Evolutionary conservation across 1,139 yeast genomes (phyloP).

Genomic region (Scheffersomyces insectosa): DNA sequence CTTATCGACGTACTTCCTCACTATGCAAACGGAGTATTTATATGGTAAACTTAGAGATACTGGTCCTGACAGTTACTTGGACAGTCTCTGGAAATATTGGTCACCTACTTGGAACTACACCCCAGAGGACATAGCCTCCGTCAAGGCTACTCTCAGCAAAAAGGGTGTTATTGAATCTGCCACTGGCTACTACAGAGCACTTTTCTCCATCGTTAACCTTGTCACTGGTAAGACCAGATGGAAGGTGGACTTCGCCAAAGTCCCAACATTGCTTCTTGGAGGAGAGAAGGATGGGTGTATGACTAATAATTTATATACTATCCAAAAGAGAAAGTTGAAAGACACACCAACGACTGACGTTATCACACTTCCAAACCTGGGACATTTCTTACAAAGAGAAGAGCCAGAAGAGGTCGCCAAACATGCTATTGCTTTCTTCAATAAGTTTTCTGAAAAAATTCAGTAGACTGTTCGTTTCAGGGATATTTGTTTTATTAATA

Average conservation of each 20-base stretch:
- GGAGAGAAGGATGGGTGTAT: conserved; percentile 45
- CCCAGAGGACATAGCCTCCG: conserved; percentile 27
- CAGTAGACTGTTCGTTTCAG: no score
- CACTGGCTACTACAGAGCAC: conserved; percentile 45
- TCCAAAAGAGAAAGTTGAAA: conserved; percentile 23
- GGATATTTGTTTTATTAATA: background rate
- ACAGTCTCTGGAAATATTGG: conserved; percentile 41
- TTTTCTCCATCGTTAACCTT: conserved; percentile 26
- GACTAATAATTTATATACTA: conserved; percentile 28
- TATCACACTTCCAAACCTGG: conserved; percentile 30
- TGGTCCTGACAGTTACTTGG: conserved; percentile 28
- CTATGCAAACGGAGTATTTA: conserved; percentile 36
- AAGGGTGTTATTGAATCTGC: conserved; percentile 35
- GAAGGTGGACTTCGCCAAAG: conserved; percentile 35
- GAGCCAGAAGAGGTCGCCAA: conserved; percentile 33
- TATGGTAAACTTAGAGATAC: conserved; percentile 25
- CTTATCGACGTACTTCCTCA: conserved; percentile 39
- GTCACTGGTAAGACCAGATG: conserved; percentile 21
- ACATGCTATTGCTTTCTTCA: conserved; percentile 31
- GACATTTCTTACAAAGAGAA: conserved; percentile 48
- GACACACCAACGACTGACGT: conserved; percentile 25
- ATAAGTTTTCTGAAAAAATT: background rate
- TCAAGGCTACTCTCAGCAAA: conserved; percentile 26
- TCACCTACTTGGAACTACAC: conserved; percentile 40
- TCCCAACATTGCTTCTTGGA: conserved; percentile 41